phyloP scores from a whole-genome alignment of 2,329 filamentous ascomycete genomes.

The Trichoderma koningii region DNA sequence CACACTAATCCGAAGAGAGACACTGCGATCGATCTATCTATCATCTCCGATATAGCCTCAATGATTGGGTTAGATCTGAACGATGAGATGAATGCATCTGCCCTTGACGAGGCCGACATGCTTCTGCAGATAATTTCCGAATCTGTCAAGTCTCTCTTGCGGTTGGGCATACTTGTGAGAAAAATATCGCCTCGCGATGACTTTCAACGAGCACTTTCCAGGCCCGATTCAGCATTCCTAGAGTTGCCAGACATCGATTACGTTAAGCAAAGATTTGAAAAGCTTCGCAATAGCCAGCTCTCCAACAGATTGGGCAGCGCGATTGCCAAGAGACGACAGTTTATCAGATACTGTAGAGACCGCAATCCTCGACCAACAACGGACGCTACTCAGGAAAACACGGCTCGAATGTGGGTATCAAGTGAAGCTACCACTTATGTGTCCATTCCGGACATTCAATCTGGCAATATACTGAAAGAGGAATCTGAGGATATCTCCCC shows the following conservation, averaged over 20 bases:
- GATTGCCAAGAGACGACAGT: slow-evolving; percentile 28
- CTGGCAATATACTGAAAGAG: background rate
- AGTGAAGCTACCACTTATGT: background rate
- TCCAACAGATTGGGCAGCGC: slow-evolving; percentile 18
- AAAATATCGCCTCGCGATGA: slow-evolving; percentile 14
- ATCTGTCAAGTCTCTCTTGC: slow-evolving; percentile 26
- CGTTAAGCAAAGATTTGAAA: slow-evolving; percentile 17
- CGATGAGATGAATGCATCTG: background rate
- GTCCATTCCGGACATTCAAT: no score
- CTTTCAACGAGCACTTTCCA: slow-evolving; percentile 24
- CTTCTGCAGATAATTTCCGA: slow-evolving; percentile 14
- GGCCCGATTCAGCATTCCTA: background rate
- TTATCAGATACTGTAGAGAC: slow-evolving; percentile 24
- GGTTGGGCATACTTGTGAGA: slow-evolving; percentile 19
- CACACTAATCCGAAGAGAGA: background rate
- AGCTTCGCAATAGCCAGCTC: background rate
- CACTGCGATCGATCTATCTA: background rate
- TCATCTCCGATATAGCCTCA: background rate
- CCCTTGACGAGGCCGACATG: background rate
- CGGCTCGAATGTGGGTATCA: background rate
- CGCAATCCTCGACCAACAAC: background rate
- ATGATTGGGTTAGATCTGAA: background rate
- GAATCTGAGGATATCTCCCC: background rate
- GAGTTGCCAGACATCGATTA: slow-evolving; percentile 22
- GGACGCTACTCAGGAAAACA: no score